Percentiles rank a stretch among this genome's conserved stretches.
These are phyloP conservation scores for Nectriaceae sp. DNA, from an alignment of 2,329 filamentous ascomycete species.

Conservation along the genomic window DNA sequence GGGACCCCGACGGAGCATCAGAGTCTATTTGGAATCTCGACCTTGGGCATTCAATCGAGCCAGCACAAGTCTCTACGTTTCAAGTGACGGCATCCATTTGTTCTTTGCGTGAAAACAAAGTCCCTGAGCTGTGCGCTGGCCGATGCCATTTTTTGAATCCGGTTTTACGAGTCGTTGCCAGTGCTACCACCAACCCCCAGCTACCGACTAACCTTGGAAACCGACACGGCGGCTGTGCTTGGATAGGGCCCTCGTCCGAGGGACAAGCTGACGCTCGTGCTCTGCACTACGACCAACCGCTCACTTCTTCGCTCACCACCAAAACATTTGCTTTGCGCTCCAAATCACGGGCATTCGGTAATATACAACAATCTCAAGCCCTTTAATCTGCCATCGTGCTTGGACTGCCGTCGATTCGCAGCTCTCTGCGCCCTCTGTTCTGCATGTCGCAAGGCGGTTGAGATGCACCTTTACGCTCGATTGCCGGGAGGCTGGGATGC, in stretches of 20 bases:
- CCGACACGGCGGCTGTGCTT: constrained; percentile 25
- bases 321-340: not conserved
- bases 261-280: constrained; percentile 3
- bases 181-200: not conserved
- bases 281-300: constrained; percentile 7
- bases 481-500: constrained; percentile 22
- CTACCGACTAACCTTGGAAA: constrained; percentile 1
- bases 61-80: too few relatives aligned
- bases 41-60: not conserved
- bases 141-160: too few relatives aligned
- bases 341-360: too few relatives aligned
- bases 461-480: constrained; percentile 26
- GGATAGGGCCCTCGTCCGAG: constrained; percentile 19
- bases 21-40: not conserved
- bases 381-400: not conserved
- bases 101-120: too few relatives aligned
- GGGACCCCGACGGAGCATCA: not conserved
- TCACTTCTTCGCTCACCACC: constrained; percentile 1
- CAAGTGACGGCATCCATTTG: too few relatives aligned
- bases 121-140: not conserved
- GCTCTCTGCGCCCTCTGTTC: constrained; percentile 5
- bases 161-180: not conserved
- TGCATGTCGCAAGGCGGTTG: constrained; percentile 17
- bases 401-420: not conserved
- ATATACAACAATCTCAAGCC: not conserved